These are phyloP conservation scores for Larix sibirica DNA, from an alignment of 83 land plant genomes.

Conservation along the genomic window DNA sequence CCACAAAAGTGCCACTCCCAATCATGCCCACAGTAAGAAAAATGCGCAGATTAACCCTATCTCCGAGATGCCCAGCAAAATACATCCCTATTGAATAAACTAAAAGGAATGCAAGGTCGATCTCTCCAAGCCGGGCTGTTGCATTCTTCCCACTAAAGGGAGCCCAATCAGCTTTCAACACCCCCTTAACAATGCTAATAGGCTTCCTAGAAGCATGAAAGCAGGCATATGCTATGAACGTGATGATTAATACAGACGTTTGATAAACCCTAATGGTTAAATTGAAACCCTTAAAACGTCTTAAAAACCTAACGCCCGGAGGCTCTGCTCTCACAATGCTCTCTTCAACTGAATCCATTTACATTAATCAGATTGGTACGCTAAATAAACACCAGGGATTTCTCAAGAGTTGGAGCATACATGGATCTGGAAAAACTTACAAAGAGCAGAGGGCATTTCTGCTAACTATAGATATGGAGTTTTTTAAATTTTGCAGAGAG, in stretches of 20 bases:
- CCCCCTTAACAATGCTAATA: constrained; percentile 76
- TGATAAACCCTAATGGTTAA: constrained; percentile 28
- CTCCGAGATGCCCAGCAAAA: constrained; percentile 74
- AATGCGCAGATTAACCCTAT: constrained; percentile 57
- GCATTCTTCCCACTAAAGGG: constrained; percentile 72
- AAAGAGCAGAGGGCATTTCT: too few relatives aligned
- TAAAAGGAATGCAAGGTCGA: constrained; percentile 78
- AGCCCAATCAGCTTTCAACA: constrained; percentile 61
- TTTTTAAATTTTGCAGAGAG: too few relatives aligned
- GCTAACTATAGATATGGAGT: too few relatives aligned
- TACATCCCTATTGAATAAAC: constrained; percentile 74
- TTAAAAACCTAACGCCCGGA: constrained; percentile 2
- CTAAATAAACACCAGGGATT: too few relatives aligned
- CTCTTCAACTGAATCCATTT: too few relatives aligned
- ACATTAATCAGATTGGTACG: too few relatives aligned
- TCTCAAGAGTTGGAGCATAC: too few relatives aligned
- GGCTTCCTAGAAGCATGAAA: constrained; percentile 90
- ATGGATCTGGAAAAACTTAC: too few relatives aligned
- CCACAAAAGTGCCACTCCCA: constrained; percentile 55
- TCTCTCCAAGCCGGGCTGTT: constrained; percentile 74
- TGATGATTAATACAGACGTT: constrained; percentile 54
- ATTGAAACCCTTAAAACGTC: not conserved
- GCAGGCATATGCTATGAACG: constrained; percentile 83
- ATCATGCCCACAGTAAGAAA: constrained; percentile 75
- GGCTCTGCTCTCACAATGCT: not conserved